Evolutionary conservation across 2,329 filamentous ascomycete genomes (phyloP).

Genomic region (Claviceps sp.): DNA sequence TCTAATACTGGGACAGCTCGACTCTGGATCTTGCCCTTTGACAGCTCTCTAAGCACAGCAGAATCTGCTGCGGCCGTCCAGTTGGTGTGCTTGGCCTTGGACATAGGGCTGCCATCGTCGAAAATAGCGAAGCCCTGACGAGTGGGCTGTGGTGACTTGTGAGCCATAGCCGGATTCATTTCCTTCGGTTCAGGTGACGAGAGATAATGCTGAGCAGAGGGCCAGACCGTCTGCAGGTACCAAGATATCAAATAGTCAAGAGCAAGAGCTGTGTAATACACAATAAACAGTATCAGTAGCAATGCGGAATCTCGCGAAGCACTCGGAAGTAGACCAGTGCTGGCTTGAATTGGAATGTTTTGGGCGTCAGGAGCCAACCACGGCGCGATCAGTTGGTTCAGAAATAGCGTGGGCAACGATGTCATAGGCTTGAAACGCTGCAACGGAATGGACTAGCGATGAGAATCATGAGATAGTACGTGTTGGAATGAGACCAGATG

Average conservation of each 20-base stretch:
- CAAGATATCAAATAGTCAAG: background rate
- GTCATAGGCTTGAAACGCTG: background rate
- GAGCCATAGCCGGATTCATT: background rate
- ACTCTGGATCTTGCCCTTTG: conserved; percentile 2
- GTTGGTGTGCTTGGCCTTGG: background rate
- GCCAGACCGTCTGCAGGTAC: background rate
- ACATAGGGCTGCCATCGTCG: background rate
- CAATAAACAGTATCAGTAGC: background rate
- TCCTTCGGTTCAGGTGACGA: too few species aligned
- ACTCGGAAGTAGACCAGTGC: background rate
- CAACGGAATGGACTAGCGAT: background rate
- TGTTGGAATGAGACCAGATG: background rate
- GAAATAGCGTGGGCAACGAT: background rate
- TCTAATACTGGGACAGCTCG: background rate
- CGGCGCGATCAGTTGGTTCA: background rate
- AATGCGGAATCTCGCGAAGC: conserved; percentile 5
- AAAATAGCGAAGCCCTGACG: conserved; percentile 4
- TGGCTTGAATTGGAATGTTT: background rate
- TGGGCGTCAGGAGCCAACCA: background rate
- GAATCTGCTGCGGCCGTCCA: background rate
- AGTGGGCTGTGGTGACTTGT: background rate
- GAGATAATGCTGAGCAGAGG: too few species aligned
- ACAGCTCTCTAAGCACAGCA: conserved; percentile 5
- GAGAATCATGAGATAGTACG: background rate
- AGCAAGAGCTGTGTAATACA: background rate